Percentiles rank a stretch among this genome's conserved stretches.
phyloP scores from a whole-genome alignment of 148 eudicot species.

The Chenopodium berlandieri region DNA sequence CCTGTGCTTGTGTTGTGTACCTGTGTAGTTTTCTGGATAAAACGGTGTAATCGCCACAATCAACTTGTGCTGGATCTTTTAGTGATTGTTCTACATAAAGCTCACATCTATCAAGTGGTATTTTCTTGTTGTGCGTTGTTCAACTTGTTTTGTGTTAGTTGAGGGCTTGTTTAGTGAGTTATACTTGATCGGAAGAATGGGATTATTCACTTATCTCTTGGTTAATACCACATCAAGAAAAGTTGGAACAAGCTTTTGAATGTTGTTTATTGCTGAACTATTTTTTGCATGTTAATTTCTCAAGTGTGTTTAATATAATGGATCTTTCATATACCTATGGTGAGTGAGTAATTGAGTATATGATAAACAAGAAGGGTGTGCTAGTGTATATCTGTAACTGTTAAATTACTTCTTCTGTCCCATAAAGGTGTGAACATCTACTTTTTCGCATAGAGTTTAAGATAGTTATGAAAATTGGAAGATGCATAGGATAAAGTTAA shows the following conservation, averaged over 20 bases:
- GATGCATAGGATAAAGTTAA: not conserved
- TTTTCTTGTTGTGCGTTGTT: not conserved
- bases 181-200: not conserved
- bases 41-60: not conserved
- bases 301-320: too few species aligned
- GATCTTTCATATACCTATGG: too few species aligned
- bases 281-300: too few species aligned
- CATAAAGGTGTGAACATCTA: not conserved
- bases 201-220: not conserved
- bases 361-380: not conserved
- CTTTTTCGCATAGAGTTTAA: not conserved
- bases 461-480: not conserved
- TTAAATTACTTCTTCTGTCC: not conserved
- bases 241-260: not conserved
- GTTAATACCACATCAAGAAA: too few species aligned
- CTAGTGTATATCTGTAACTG: not conserved
- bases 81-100: not conserved
- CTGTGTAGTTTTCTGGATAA: not conserved
- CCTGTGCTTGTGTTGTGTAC: not conserved
- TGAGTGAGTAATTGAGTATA: too few species aligned
- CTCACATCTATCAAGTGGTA: not conserved
- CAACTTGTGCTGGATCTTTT: not conserved
- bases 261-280: not conserved
- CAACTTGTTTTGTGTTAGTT: not conserved
- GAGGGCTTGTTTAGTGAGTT: not conserved